Evolutionary conservation across 345 rosid genomes (phyloP), one percentile per base, ranked within the genome.

Genomic region (Eucalyptus curtisii): DNA sequence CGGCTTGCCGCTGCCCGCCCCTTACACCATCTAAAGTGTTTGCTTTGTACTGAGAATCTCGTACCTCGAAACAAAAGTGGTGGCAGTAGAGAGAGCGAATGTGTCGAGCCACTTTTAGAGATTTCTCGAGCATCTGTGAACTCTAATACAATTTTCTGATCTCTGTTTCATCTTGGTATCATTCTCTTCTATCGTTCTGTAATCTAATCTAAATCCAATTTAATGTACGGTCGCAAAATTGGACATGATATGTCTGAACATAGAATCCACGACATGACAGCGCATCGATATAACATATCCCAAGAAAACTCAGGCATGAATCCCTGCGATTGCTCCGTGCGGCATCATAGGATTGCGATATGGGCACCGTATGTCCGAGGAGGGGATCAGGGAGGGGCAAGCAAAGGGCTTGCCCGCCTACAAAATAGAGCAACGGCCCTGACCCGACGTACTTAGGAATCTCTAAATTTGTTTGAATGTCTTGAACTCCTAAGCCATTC

Each of bases 1-100:
- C 89, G 89, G 86, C 90, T 15, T 97, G 93, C 95, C 97, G 49
- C 91, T 86, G 93, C 99, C 99, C 12, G 37, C 91, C 45, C 96
- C 95, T 50, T 96, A 94, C 95, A 91, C 90, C 89, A 76, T 76
- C 45, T 76, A 76, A 76, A 76, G 45, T 37, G 82, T 76, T 76
- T 76, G 45, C 47, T 76, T 37, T 76, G 82, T 76, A 27, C 24
- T 6, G 47, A 76, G 82, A 76, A 76, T 76, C 82, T 76, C 82
- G 14, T 76, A 20, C 7, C 82, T 76, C 37, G 82, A 76, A 37
- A 68, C 40, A 76, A 20, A 19, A 76, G 45, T 76, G 82, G 82
- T 76, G 82, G 82, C 22, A 76, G 45, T 76, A 76, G 82, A 37
- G 82, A 76, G 82, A 37, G 47, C 12, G 14, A 76, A 76, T 76